These are phyloP conservation scores for Claviceps pusilla DNA, from an alignment of 2,329 filamentous ascomycete species.

Conservation along the genomic window DNA sequence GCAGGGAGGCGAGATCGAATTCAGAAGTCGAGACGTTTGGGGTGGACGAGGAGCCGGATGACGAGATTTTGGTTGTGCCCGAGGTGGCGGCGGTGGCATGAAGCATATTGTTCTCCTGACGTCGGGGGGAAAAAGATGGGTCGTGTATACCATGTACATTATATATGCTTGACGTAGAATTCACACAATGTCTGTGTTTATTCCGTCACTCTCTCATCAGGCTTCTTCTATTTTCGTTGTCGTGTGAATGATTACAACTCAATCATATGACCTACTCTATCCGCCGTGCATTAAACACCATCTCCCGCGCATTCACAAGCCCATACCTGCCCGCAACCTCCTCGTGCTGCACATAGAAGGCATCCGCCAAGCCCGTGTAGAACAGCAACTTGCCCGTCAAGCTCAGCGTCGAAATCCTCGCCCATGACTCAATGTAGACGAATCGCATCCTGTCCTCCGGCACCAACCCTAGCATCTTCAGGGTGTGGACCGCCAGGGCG, in stretches of 20 bases:
- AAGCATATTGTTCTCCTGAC: neutral
- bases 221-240: neutral
- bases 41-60: conserved; percentile 17
- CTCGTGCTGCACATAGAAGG: conserved; percentile 72
- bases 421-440: conserved; percentile 87
- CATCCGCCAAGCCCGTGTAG: conserved; percentile 49
- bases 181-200: neutral
- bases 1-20: conserved; percentile 24
- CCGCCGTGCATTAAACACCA: conserved; percentile 24
- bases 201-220: neutral
- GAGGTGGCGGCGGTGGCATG: conserved; percentile 6
- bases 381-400: conserved; percentile 67
- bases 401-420: conserved; percentile 67
- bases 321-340: conserved; percentile 37
- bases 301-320: conserved; percentile 22
- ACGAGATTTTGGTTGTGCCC: conserved; percentile 7
- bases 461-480: conserved; percentile 31
- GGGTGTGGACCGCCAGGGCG: conserved; percentile 30
- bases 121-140: neutral
- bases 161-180: conserved; percentile 7
- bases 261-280: conserved; percentile 8
- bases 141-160: conserved; percentile 11
- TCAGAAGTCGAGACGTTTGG: conserved; percentile 30
- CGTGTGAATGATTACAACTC: neutral
- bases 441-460: conserved; percentile 48